Percentiles rank a stretch among this genome's conserved stretches.
Evolutionary conservation across 345 rosid species (phyloP).

Genomic region (Eucalyptus curtisii): DNA sequence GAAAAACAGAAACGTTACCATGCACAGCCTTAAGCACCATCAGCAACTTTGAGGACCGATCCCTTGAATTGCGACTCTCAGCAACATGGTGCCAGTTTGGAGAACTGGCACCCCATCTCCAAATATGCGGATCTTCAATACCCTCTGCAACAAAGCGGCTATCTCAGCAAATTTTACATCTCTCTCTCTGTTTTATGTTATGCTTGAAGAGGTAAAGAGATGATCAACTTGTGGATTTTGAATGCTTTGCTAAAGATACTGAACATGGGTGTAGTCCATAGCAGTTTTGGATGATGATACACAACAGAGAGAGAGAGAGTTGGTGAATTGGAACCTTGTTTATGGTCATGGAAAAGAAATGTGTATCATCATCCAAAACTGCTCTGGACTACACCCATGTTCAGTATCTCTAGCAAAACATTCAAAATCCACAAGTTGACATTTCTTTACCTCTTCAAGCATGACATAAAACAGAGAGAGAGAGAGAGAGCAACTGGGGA

Average conservation of each 20-base stretch:
- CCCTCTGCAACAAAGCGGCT: neutral
- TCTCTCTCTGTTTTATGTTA: too few species aligned
- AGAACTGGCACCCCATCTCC: slow-evolving; percentile 56
- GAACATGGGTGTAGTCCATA: too few species aligned
- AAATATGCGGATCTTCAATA: neutral
- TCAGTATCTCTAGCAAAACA: neutral
- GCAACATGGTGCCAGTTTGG: slow-evolving; percentile 53
- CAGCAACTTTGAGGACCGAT: slow-evolving; percentile 44
- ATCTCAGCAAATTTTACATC: neutral
- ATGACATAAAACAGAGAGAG: neutral
- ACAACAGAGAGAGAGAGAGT: too few species aligned
- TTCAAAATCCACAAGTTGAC: neutral
- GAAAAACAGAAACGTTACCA: too few species aligned
- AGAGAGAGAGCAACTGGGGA: neutral
- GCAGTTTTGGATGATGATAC: too few species aligned
- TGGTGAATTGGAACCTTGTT: too few species aligned
- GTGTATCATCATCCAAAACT: neutral
- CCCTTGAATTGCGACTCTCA: slow-evolving; percentile 44
- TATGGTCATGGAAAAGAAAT: too few species aligned
- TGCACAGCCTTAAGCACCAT: slow-evolving; percentile 71
- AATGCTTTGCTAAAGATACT: too few species aligned
- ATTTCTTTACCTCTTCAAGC: neutral
- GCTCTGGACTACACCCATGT: neutral
- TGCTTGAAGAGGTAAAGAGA: neutral
- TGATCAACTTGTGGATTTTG: neutral